Percentiles rank a stretch among this genome's conserved stretches.
Conservation (phyloP, 257 asterid species). For the Solanum chilense region DNA sequence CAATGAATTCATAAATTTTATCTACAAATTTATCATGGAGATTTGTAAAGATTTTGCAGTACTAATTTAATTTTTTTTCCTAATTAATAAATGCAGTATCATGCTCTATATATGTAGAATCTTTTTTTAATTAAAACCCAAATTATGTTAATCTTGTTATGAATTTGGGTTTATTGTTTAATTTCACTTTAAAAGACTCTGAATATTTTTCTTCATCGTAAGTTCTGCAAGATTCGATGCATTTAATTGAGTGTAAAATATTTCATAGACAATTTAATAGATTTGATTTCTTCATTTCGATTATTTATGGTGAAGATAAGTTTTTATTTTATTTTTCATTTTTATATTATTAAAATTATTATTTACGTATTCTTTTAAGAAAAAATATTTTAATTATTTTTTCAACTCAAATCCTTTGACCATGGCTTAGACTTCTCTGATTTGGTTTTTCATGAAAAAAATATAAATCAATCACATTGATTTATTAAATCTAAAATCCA, state of each 20-base stretch:
- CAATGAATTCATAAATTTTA: neutral
- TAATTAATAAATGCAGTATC: neutral
- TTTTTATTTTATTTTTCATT: neutral
- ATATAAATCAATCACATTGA: no score
- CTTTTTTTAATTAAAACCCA: neutral
- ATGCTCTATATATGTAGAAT: neutral
- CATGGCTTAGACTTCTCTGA: no score
- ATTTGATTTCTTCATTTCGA: no score
- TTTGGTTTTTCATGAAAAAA: no score
- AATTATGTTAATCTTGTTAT: neutral
- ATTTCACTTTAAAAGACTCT: neutral
- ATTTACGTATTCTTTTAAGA: neutral
- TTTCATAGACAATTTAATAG: neutral
- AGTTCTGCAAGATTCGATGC: neutral
- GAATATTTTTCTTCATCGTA: neutral
- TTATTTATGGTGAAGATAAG: neutral
- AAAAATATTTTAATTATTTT: neutral
- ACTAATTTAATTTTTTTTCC: neutral
- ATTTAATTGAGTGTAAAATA: neutral
- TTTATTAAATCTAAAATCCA: no score
- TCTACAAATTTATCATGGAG: neutral
- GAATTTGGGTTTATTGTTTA: neutral
- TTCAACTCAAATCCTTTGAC: neutral
- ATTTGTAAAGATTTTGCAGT: neutral
- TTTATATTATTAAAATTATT: neutral